Evolutionary conservation across 1,284 basidiomycete species (phyloP), one percentile per base, ranked within the genome.

Genomic region (Sanguinoderma infundibulare): DNA sequence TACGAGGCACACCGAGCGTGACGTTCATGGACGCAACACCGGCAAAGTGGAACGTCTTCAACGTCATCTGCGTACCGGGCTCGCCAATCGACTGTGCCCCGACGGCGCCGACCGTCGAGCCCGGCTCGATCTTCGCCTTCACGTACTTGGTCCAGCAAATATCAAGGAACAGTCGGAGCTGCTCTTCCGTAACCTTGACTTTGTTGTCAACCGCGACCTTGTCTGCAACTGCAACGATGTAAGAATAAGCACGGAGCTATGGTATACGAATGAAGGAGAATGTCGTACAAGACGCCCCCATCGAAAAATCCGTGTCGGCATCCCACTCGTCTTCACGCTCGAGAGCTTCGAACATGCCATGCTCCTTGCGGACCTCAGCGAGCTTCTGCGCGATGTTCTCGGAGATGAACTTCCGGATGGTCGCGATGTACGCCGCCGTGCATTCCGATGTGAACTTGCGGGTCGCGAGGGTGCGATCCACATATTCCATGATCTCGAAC

Each of bases 1-100:
- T 99, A 75, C 98, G 96, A 24, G 98, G 98, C 12, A 99, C 98
- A 83, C 98, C 98, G 42, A 99, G 87, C 1, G 98, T 99, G 69
- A 99, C 95, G 79, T 98, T 99, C 98, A 99, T 99, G 36, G 96
- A 98, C 12, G 98, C 98, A 66, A 99, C 96, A 82, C 98, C 98
- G 72, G 98, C 98, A 79, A 99, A 99, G 83, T 99, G 98, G 89
- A 99, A 99, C 63, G 98, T 99, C 79, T 99, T 99, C 67, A 99
- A 78, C 7, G 98, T 99, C 98, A 99, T 99, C 74, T 99, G 98
- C 2, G 98, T 99, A 59, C 98, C 98, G 1, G 98, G 98, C 77
- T 99, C 98, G 74, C 98, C 98, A 67, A 99, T 99, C 7, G 98
- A 99, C 75, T 99, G 98, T 1, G 98, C 98, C 17, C 98, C 98